phyloP scores from a whole-genome alignment of 371 early-diverging fungal species.

The Rhizopus arrhizus region DNA sequence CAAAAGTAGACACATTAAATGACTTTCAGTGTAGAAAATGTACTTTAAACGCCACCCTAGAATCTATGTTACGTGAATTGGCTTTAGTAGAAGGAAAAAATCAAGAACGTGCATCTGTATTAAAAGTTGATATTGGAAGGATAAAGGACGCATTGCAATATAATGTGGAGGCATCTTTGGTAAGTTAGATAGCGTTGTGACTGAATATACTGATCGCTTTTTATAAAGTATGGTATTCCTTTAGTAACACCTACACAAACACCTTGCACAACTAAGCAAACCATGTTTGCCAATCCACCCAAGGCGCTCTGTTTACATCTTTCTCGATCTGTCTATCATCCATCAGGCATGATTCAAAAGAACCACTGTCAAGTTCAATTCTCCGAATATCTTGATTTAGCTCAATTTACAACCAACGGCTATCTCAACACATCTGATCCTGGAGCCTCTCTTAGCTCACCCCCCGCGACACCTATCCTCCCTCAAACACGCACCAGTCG shows the following conservation, averaged over 20 bases:
- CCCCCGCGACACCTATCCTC: slow-evolving; percentile 30
- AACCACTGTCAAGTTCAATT: slow-evolving; percentile 68
- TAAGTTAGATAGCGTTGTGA: slow-evolving; percentile 4
- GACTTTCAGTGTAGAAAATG: slow-evolving; percentile 82
- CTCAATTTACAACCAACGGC: slow-evolving; percentile 64
- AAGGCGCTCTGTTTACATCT: slow-evolving; percentile 72
- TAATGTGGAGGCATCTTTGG: slow-evolving; percentile 43
- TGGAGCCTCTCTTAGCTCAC: slow-evolving; percentile 41
- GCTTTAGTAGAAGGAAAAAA: slow-evolving; percentile 11
- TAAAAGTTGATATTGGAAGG: slow-evolving; percentile 34
- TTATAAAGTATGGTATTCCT: slow-evolving; percentile 40
- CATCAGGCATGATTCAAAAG: slow-evolving; percentile 69
- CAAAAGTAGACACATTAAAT: slow-evolving; percentile 71
- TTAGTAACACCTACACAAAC: slow-evolving; percentile 30
- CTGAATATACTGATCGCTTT: not conserved
- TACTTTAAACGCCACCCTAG: slow-evolving; percentile 62
- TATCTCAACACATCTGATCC: slow-evolving; percentile 54
- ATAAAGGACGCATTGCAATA: slow-evolving; percentile 40
- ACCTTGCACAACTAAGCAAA: slow-evolving; percentile 59
- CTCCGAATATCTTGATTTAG: slow-evolving; percentile 63
- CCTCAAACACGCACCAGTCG: slow-evolving; percentile 34
- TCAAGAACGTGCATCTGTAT: slow-evolving; percentile 17
- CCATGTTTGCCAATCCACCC: slow-evolving; percentile 67
- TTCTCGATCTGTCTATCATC: slow-evolving; percentile 71
- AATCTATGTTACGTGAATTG: slow-evolving; percentile 44